These are phyloP conservation scores for Phytophthora lateralis DNA, from an alignment of 352 stramenopile species.

Conservation along the genomic window DNA sequence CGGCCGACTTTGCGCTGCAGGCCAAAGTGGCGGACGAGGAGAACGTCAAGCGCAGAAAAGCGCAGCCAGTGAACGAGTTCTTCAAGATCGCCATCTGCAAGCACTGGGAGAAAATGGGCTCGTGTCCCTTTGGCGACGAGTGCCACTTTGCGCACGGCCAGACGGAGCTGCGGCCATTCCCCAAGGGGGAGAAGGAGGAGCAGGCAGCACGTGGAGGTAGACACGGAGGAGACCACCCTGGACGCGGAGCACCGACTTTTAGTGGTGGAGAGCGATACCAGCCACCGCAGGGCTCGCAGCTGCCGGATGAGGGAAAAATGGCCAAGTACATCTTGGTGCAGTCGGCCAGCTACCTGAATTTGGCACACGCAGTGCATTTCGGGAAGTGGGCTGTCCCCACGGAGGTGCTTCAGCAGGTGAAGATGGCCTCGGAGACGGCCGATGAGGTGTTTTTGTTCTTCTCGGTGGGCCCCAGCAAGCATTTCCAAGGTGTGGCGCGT, in stretches of 20 bases:
- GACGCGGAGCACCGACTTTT: background rate
- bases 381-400: conserved; percentile 65
- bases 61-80: conserved; percentile 95
- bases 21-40: conserved; percentile 92
- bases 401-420: conserved; percentile 64
- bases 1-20: conserved; percentile 94
- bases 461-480: conserved; percentile 69
- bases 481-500: conserved; percentile 80
- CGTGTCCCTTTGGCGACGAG: conserved; percentile 96
- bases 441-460: conserved; percentile 88
- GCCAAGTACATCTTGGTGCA: conserved; percentile 87
- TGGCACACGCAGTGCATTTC: conserved; percentile 83
- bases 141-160: conserved; percentile 98
- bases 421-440: conserved; percentile 68
- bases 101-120: conserved; percentile 95
- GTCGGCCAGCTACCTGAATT: conserved; percentile 81
- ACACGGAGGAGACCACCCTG: conserved; percentile 9
- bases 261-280: conserved; percentile 6
- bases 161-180: conserved; percentile 90
- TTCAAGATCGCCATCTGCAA: conserved; percentile 98
- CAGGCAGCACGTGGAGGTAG: conserved; percentile 23
- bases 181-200: conserved; percentile 68
- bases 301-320: conserved; percentile 78
- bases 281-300: conserved; percentile 20
- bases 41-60: conserved; percentile 86